phyloP scores from a whole-genome alignment of 2,329 filamentous ascomycete genomes.

The Penicillium sp. region DNA sequence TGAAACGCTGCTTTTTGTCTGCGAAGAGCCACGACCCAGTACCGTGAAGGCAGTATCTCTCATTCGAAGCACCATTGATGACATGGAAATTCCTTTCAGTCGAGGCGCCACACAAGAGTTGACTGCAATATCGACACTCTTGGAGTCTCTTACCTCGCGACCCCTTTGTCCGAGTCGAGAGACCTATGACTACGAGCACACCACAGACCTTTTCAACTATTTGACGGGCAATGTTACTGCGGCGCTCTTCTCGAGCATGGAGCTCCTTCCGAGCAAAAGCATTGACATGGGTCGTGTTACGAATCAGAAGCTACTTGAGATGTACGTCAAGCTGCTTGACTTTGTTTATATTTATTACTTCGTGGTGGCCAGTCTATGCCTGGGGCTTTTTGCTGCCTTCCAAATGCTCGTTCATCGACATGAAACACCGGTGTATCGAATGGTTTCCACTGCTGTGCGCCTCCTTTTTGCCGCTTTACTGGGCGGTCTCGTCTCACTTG shows the following conservation, averaged over 20 bases:
- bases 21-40: conserved; percentile 30
- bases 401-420: conserved; percentile 26
- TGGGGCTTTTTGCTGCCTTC: conserved; percentile 35
- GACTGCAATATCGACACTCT: conserved; percentile 27
- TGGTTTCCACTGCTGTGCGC: conserved; percentile 24
- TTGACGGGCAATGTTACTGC: conserved; percentile 38
- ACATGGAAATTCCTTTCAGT: conserved; percentile 38
- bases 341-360: conserved; percentile 41
- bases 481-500: conserved; percentile 26
- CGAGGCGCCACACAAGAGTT: conserved; percentile 29
- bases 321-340: conserved; percentile 33
- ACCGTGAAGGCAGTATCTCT: conserved; percentile 25
- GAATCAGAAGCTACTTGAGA: conserved; percentile 27
- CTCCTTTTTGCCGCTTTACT: conserved; percentile 26
- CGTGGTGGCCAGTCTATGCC: conserved; percentile 29
- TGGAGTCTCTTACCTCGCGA: conserved; percentile 26
- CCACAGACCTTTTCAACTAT: conserved; percentile 26
- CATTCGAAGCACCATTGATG: conserved; percentile 33
- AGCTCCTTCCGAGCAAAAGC: conserved; percentile 28
- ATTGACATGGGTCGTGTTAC: conserved; percentile 23
- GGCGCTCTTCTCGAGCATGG: conserved; percentile 38
- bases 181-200: conserved; percentile 19
- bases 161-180: conserved; percentile 25
- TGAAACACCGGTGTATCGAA: conserved; percentile 15
- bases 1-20: conserved; percentile 36